These are phyloP conservation scores for Scedosporium aurantiacum DNA, from an alignment of 2,329 filamentous ascomycete species.

Conservation along the genomic window DNA sequence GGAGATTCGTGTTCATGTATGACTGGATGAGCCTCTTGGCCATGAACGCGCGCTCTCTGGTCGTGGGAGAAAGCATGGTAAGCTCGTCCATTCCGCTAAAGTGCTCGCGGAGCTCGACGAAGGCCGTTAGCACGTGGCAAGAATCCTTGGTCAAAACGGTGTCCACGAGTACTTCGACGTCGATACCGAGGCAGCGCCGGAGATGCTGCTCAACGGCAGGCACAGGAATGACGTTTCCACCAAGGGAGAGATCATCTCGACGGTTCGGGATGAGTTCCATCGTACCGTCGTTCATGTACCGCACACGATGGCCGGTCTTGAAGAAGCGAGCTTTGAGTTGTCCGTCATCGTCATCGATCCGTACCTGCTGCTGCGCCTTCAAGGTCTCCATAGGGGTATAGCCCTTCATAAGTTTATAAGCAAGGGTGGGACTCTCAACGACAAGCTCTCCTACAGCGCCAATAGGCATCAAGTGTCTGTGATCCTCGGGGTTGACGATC, in stretches of 20 bases:
- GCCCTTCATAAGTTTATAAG: conserved; percentile 13
- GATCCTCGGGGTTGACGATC: conserved; percentile 41
- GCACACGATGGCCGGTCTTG: conserved; percentile 39
- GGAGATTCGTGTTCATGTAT: conserved; percentile 25
- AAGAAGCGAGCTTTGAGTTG: conserved; percentile 26
- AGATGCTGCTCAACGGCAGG: conserved; percentile 35
- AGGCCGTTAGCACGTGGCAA: conserved; percentile 33
- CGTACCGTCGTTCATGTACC: conserved; percentile 35
- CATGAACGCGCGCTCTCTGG: conserved; percentile 31
- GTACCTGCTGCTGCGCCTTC: conserved; percentile 12
- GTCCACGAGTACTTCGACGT: conserved; percentile 38
- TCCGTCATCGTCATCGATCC: conserved; percentile 11
- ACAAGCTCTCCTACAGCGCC: conserved; percentile 48
- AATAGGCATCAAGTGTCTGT: conserved; percentile 37
- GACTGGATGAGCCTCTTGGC: conserved; percentile 32
- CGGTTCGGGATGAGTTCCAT: conserved; percentile 36
- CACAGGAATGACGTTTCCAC: conserved; percentile 28
- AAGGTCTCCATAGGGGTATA: conserved; percentile 12
- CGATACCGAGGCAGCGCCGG: conserved; percentile 33
- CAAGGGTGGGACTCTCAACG: conserved; percentile 39
- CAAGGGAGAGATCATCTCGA: conserved; percentile 28
- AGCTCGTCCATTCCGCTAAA: conserved; percentile 27
- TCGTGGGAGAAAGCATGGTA: conserved; percentile 23
- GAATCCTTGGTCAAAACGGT: conserved; percentile 32
- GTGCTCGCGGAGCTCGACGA: conserved; percentile 34